These are phyloP conservation scores for Mortierella sp. DNA, from an alignment of 371 early-diverging fungal genomes.

Conservation along the genomic window DNA sequence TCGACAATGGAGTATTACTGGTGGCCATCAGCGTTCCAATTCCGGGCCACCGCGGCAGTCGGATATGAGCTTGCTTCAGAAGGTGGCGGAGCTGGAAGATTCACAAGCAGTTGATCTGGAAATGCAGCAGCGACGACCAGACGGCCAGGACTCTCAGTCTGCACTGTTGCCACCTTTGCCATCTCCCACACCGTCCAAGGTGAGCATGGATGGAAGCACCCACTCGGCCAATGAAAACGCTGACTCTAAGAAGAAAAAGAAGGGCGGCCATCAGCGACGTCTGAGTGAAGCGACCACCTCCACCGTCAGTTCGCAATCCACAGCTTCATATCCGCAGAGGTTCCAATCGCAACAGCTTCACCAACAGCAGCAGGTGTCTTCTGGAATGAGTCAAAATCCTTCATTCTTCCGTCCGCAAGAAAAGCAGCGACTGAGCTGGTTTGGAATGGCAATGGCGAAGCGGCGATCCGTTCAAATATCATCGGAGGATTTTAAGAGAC, in stretches of 20 bases:
- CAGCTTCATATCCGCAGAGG: constrained; percentile 4
- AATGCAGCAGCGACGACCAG: background rate
- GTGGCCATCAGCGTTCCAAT: constrained; percentile 37
- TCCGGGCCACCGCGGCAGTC: constrained; percentile 40
- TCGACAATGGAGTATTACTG: constrained; percentile 18
- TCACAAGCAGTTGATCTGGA: constrained; percentile 14
- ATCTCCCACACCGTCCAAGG: constrained; percentile 4
- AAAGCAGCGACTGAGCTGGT: constrained; percentile 28
- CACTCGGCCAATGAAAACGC: background rate
- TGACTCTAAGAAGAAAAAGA: constrained; percentile 22
- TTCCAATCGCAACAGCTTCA: constrained; percentile 13
- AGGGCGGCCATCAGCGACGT: constrained; percentile 22
- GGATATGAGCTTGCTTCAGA: constrained; percentile 12
- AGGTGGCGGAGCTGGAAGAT: constrained; percentile 13
- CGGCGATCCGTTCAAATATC: constrained; percentile 20
- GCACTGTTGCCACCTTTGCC: constrained; percentile 24
- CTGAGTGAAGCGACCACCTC: constrained; percentile 30
- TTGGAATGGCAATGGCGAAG: constrained; percentile 30
- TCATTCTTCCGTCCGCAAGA: background rate
- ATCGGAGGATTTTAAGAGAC: constrained; percentile 18
- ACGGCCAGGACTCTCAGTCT: background rate
- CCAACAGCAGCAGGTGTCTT: background rate
- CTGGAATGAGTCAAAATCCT: constrained; percentile 7
- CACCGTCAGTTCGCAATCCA: constrained; percentile 12
- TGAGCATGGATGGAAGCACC: background rate